phyloP scores from a whole-genome alignment of 192 early-diverging fungal genomes.

The Coemansia sp. region DNA sequence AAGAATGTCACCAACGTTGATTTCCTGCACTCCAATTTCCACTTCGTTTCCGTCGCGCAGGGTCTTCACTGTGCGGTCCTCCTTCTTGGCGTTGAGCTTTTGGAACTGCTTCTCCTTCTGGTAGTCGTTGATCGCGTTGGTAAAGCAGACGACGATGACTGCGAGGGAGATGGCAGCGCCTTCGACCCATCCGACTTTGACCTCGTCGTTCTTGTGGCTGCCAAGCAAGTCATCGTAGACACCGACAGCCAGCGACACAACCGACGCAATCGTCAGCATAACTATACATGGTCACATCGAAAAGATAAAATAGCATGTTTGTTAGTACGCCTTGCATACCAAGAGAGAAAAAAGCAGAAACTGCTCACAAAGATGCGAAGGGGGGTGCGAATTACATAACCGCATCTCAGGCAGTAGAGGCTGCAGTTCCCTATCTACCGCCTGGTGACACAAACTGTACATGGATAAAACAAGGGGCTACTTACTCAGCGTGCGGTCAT shows the following conservation, averaged over 20 bases:
- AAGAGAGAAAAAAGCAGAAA: not conserved
- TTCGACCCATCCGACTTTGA: slow-evolving; percentile 78
- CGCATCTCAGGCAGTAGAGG: not conserved
- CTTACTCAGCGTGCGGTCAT: slow-evolving; percentile 70
- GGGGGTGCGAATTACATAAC: not conserved
- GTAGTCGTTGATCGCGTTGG: slow-evolving; percentile 89
- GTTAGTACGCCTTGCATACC: not conserved
- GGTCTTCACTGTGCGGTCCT: slow-evolving; percentile 77
- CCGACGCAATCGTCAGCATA: slow-evolving; percentile 82
- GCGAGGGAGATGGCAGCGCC: slow-evolving; percentile 83
- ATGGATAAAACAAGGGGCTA: not conserved
- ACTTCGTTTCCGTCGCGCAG: slow-evolving; percentile 74
- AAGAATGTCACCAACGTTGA: slow-evolving; percentile 92
- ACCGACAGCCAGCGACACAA: slow-evolving; percentile 82
- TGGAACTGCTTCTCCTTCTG: slow-evolving; percentile 89
- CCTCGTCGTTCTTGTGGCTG: slow-evolving; percentile 67
- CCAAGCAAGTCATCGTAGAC: slow-evolving; percentile 79
- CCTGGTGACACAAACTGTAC: not conserved
- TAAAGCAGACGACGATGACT: slow-evolving; percentile 88
- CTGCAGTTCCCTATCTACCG: not conserved
- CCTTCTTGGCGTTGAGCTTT: slow-evolving; percentile 85
- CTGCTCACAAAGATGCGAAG: not conserved
- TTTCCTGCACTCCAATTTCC: slow-evolving; percentile 74
- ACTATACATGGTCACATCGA: slow-evolving; percentile 54
- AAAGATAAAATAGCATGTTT: not conserved